Base-by-base conservation (phyloP, 768 basidiomycete species). In the Macrolepiota albuminosa region DNA sequence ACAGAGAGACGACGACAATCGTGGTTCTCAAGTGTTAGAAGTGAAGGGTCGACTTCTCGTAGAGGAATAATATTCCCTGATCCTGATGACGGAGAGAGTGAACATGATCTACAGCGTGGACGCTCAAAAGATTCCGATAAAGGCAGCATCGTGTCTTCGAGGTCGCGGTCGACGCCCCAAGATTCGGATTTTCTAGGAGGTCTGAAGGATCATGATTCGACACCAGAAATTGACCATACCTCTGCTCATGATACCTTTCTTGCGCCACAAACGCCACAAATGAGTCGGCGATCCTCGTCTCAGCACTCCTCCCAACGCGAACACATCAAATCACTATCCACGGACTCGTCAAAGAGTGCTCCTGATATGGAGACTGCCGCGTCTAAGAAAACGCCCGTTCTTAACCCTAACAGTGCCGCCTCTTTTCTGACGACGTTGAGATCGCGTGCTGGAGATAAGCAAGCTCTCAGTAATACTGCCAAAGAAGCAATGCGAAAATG, bases 401-500 rank as follows among this genome's bases (percentile, higher is more conserved):
- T 68, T 54, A 73, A 73, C 39, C 70, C 81, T 4, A 71, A 79
- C 1, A 81, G 79, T 56, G 77, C 86, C 26, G 72, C 81, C 64
- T 81, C 87, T 18, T 89, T 97, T 75, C 81, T 96, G 50, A 84
- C 89, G 18, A 86, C 88, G 26, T 79, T 92, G 55, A 90, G 89
- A 69, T 84, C 91, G 6, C 88, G 87, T 46, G 84, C 87, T 0
- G 77, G 76, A 3, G 95, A 95, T 71, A 95, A 93, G 69, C 89
- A 95, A 70, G 90, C 91, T 7, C 75, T 95, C 47, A 87, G 86
- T 63, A 88, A 90, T 65, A 85, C 89, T 0, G 91, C 94, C 13
- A 90, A 88, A 69, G 95, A 97, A 68, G 82, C 90, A 9, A 88
- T 97, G 80, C 86, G 88, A 60, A 96, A 96, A 70, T 96, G 93